Evolutionary conservation across 2,329 filamentous ascomycete genomes (phyloP), one percentile per base, ranked within the genome.

Genomic region (Fusarium sulawesiense): DNA sequence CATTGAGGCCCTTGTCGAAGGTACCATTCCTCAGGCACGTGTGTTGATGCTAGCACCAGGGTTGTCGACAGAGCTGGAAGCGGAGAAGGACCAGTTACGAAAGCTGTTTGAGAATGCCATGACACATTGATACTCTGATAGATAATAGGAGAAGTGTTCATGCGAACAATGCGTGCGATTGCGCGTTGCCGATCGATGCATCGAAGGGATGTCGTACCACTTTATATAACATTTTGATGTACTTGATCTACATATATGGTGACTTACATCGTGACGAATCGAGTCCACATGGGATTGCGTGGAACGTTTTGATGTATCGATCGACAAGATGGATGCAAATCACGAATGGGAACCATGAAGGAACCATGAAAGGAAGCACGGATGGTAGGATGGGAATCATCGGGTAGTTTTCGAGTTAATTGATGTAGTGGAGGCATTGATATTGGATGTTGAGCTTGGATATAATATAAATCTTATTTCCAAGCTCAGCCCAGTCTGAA

Each of bases 1-100:
- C 82, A 84, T 99, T 20, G 93, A 97, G 69, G 88, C 84, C 12
- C 83, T 99, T 68, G 94, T 99, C 2, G 95, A 98, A 80, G 97
- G 96, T 2, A 99, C 96, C 1, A 90, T 99, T 66, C 96, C 96
- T 7, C 96, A 99, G 83, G 89, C 89, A 59, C 86, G 96, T 71
- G 97, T 99, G 58, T 79, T 99, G 76, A 96, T 94, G 91, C 82
- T 99, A 67, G 96, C 96, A 30, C 97, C 96, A 1, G 94, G 88
- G 27, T 80, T 99, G 75, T 89, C 88, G 41, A 87, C 86, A 71
- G 91, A 94, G 76, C 79, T 93, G 48, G 85, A 90, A 74, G 83
- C 85, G 49, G 92, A 95, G 80, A 89, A 87, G 78, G 91, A 93
- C 59, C 91, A 94, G 80, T 79, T 96, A 74, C 85, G 89, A 67